Percentiles rank a stretch among this genome's conserved stretches.
phyloP scores from a whole-genome alignment of 2,329 filamentous ascomycete genomes.

The Trichoderma citrinoviride region DNA sequence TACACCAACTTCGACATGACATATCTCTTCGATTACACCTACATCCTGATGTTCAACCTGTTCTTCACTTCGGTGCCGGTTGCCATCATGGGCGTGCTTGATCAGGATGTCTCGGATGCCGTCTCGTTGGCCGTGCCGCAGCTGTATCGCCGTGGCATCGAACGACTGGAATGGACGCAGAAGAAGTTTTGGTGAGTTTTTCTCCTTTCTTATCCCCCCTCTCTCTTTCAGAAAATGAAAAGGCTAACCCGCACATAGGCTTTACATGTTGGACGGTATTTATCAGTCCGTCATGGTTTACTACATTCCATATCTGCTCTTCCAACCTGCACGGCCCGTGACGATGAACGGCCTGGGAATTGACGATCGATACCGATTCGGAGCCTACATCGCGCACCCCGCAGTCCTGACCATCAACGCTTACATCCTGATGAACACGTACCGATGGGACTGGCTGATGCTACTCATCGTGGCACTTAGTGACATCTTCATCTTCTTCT shows the following conservation, averaged over 20 bases:
- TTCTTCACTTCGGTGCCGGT: constrained; percentile 95
- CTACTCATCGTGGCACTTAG: constrained; percentile 78
- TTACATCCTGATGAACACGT: constrained; percentile 94
- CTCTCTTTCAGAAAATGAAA: not conserved
- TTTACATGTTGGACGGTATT: constrained; percentile 91
- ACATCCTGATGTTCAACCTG: constrained; percentile 94
- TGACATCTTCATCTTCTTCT: constrained; percentile 86
- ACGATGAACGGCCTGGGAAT: constrained; percentile 72
- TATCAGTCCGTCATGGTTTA: constrained; percentile 95
- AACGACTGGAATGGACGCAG: constrained; percentile 94
- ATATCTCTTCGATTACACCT: constrained; percentile 96
- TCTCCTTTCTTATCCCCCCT: not conserved
- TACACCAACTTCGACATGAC: constrained; percentile 96
- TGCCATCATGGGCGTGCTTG: constrained; percentile 92
- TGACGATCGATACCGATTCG: constrained; percentile 78
- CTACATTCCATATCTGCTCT: constrained; percentile 85
- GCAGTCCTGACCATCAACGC: constrained; percentile 86
- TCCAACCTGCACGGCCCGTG: constrained; percentile 65
- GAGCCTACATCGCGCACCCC: constrained; percentile 80
- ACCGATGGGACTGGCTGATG: constrained; percentile 98
- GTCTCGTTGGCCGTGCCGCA: constrained; percentile 94
- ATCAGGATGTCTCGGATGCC: constrained; percentile 93
- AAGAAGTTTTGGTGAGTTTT: constrained; percentile 84
- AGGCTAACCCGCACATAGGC: constrained; percentile 47
- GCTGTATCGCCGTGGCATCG: constrained; percentile 91